Evolutionary conservation across 1,284 basidiomycete genomes (phyloP).

Genomic region (Trichosporon faecale): DNA sequence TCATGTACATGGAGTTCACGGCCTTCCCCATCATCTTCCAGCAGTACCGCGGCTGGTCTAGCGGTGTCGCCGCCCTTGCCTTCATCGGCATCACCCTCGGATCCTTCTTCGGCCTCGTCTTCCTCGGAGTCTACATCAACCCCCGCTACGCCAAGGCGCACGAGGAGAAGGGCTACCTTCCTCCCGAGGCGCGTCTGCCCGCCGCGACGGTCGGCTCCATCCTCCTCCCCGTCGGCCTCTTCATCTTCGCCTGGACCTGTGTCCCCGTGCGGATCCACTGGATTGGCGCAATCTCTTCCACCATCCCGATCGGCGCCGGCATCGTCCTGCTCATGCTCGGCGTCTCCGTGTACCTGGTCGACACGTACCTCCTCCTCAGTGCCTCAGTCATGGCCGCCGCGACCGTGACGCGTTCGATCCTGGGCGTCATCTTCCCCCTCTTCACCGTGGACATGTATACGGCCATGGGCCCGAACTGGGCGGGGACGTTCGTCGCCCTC

Average conservation of each 20-base stretch:
- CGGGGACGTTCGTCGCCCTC: conserved; percentile 41
- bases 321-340: conserved; percentile 40
- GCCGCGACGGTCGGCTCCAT: conserved; percentile 61
- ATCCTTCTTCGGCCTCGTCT: conserved; percentile 58
- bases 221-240: conserved; percentile 54
- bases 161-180: conserved; percentile 24
- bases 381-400: conserved; percentile 66
- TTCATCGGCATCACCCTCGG: conserved; percentile 66
- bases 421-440: conserved; percentile 61
- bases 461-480: conserved; percentile 62
- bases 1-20: conserved; percentile 46
- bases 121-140: conserved; percentile 54
- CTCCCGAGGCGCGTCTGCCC: conserved; percentile 59
- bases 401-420: conserved; percentile 62
- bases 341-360: conserved; percentile 59
- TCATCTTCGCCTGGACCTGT: conserved; percentile 57
- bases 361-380: conserved; percentile 55
- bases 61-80: conserved; percentile 61
- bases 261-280: conserved; percentile 58
- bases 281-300: conserved; percentile 63
- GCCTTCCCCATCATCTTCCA: conserved; percentile 50
- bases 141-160: conserved; percentile 28
- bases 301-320: conserved; percentile 59
- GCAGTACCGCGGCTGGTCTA: conserved; percentile 37
- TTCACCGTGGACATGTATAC: conserved; percentile 60